Conservation (phyloP, 768 basidiomycete genomes). For the Amanita rimosa region DNA sequence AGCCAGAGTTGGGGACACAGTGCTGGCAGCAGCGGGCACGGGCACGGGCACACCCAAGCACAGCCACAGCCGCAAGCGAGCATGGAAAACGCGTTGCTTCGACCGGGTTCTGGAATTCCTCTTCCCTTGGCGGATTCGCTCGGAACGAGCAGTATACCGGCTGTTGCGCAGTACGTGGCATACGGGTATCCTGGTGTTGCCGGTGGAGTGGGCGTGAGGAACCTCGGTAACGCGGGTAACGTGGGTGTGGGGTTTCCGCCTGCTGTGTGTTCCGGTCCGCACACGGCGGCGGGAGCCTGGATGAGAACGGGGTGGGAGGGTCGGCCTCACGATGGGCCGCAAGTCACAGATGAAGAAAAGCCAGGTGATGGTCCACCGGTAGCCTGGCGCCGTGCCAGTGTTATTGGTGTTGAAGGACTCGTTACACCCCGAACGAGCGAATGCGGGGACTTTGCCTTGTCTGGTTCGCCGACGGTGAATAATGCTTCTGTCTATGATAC, state of each 20-base stretch:
- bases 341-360: too few relatives aligned
- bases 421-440: not conserved
- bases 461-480: not conserved
- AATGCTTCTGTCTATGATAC: too few relatives aligned
- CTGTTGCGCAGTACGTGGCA: not conserved
- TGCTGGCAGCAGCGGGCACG: not conserved
- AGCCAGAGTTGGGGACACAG: not conserved
- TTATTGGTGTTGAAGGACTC: not conserved
- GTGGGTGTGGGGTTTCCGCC: slow-evolving; percentile 5
- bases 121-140: not conserved
- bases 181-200: not conserved
- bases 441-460: not conserved
- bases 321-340: too few relatives aligned
- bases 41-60: not conserved
- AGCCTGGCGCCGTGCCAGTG: too few relatives aligned
- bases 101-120: not conserved
- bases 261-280: not conserved
- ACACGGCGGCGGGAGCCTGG: too few relatives aligned
- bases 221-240: slow-evolving; percentile 9
- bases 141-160: not conserved
- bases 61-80: not conserved
- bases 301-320: too few relatives aligned
- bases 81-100: not conserved
- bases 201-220: slow-evolving; percentile 7
- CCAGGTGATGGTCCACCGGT: not conserved